Base-by-base conservation (phyloP, 805 yeast species). In the Saccharomycopsis fermentans region DNA sequence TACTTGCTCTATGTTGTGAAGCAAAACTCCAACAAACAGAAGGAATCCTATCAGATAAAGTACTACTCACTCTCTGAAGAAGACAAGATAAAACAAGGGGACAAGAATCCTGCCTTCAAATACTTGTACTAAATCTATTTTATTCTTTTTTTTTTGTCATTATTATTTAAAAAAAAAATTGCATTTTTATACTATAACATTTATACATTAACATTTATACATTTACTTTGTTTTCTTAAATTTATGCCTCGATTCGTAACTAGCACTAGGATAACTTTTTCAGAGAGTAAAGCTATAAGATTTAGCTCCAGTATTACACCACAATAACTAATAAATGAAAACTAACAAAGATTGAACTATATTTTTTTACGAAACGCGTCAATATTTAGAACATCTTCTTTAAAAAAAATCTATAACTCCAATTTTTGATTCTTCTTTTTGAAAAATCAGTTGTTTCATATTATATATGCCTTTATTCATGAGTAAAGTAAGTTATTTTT, bases 31-130 rank as follows among this genome's bases (percentile, higher is more conserved):
- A 54, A 59, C 21, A 60, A 61, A 54, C 65, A 70, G 32, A 64
- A 59, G 26, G 51, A 54, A 16, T 37, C 29, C 9, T 74, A 73
- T 61, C 64, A 62, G 16, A 62, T 60, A 26, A 62, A 71, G 51
- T 74, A 67, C 58, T 66, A 66, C 16, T 54, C 64, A 2, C 60
- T 67, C 55, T 57, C 65, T 14, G 69, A 66, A 59, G 65, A 72
- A 59, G 73, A 69, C n/a, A 69, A 71, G 60, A 56, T 70, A 19
- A 63, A 68, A 35, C 69, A 68, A 34, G 77, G 77, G 52, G 77
- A 74, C 62, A 68, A 68, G 58, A 71, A 68, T 61, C 77, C 77
- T 5, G 61, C 60, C 14, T 71, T 74, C 63, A 64, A 59, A 36
- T 74, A 74, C 62, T 65, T 69, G 52, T 74, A 73, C 40, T 59